Evolutionary conservation across 495 filamentous ascomycete genomes (phyloP).

Genomic region (Podospora sp.): DNA sequence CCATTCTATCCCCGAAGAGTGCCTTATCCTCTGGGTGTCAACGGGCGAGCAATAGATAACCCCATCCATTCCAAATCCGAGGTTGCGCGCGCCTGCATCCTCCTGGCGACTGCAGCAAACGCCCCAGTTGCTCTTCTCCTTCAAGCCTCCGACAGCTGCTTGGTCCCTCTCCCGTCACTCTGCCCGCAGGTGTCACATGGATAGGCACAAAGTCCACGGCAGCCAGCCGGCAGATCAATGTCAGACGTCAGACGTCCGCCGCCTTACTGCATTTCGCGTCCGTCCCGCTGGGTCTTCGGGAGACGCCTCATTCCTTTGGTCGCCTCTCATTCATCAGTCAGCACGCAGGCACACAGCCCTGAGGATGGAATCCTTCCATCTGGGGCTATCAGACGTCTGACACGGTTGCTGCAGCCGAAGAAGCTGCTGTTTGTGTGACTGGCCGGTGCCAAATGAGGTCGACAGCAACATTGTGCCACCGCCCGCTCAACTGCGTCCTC

Average conservation of each 20-base stretch:
- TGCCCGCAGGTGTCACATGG: conserved; percentile 5
- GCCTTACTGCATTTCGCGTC: conserved; percentile 11
- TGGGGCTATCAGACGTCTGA: not conserved
- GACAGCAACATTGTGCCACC: not conserved
- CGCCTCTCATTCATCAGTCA: not conserved
- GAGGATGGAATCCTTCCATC: not conserved
- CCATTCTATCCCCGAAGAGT: too few relatives aligned
- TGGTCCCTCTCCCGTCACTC: not conserved
- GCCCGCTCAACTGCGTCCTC: not conserved
- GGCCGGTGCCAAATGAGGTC: not conserved
- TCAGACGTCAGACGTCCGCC: not conserved
- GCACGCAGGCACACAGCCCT: conserved; percentile 1
- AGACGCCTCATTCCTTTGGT: not conserved
- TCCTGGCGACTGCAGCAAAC: not conserved
- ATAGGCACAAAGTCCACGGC: conserved; percentile 3
- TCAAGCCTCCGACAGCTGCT: not conserved
- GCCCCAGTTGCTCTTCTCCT: not conserved
- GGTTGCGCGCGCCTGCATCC: not conserved
- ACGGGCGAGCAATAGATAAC: not conserved
- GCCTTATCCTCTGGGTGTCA: not conserved
- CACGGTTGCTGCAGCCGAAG: not conserved
- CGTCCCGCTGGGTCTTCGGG: not conserved
- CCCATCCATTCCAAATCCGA: not conserved
- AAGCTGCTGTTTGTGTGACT: not conserved
- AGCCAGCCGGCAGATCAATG: not conserved